Percentiles rank a stretch among this genome's conserved stretches.
phyloP scores from a whole-genome alignment of 1,284 basidiomycete genomes.

The Trichosporon coremiiforme region DNA sequence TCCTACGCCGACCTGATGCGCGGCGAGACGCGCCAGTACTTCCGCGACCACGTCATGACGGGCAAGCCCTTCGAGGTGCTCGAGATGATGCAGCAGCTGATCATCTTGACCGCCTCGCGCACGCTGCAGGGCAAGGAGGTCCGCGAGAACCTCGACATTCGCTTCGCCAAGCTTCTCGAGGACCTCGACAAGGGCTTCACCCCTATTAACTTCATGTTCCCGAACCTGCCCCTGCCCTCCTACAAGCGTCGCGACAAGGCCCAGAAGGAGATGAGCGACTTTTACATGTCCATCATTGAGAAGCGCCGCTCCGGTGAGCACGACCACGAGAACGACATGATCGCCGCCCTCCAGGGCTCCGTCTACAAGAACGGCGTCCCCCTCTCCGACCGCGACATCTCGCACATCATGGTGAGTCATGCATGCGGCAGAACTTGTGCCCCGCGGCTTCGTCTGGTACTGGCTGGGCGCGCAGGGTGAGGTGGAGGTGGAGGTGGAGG shows the following conservation, averaged over 20 bases:
- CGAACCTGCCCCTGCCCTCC: conserved; percentile 85
- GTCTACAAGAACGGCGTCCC: conserved; percentile 80
- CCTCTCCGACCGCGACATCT: conserved; percentile 86
- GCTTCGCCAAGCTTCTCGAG: conserved; percentile 81
- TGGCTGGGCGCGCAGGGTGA: not conserved
- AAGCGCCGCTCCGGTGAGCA: conserved; percentile 62
- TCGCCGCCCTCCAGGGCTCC: conserved; percentile 81
- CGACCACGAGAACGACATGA: conserved; percentile 85
- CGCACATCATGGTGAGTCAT: conserved; percentile 51
- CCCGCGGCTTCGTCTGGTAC: too few species aligned
- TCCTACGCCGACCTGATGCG: conserved; percentile 89
- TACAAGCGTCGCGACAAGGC: conserved; percentile 86
- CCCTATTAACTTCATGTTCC: conserved; percentile 91
- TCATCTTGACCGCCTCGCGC: conserved; percentile 88
- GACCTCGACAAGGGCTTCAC: conserved; percentile 93
- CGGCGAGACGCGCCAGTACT: conserved; percentile 74
- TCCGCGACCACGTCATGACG: conserved; percentile 58
- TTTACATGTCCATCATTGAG: conserved; percentile 86
- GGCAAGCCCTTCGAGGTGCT: conserved; percentile 61
- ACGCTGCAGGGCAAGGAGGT: conserved; percentile 94
- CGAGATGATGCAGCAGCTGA: conserved; percentile 84
- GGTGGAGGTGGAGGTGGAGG: not conserved
- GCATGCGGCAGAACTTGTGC: too few species aligned
- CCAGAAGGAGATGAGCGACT: conserved; percentile 90
- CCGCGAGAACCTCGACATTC: conserved; percentile 73